A percentile compares a stretch with the other conserved stretches of the same genome.
phyloP scores from a whole-genome alignment of 192 early-diverging fungal species.

The Mortierella claussenii region DNA sequence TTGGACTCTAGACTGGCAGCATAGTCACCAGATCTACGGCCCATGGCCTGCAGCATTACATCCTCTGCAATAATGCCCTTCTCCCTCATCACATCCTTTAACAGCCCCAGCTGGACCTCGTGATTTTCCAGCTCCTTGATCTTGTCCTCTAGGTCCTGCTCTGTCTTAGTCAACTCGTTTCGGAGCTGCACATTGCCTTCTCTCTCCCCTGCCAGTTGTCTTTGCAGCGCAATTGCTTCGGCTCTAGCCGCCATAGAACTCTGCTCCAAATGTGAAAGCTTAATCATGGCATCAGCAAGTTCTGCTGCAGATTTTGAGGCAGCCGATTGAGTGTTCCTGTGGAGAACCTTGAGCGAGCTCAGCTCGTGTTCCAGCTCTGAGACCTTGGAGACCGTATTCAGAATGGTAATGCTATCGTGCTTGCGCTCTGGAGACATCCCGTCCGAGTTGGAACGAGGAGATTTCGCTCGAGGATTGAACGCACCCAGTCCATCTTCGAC shows the following conservation, averaged over 20 bases:
- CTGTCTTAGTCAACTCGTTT: conserved; percentile 50
- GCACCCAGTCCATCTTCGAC: conserved; percentile 58
- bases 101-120: conserved; percentile 61
- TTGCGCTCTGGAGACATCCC: conserved; percentile 25
- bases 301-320: conserved; percentile 49
- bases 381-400: conserved; percentile 49
- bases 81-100: conserved; percentile 61
- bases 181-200: conserved; percentile 22
- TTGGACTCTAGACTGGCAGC: conserved; percentile 27
- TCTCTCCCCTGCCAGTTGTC: conserved; percentile 52
- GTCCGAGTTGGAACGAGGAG: conserved; percentile 12
- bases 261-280: conserved; percentile 58
- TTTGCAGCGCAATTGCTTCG: conserved; percentile 54
- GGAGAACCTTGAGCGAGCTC: conserved; percentile 32
- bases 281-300: conserved; percentile 56
- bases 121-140: conserved; percentile 60
- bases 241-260: conserved; percentile 56
- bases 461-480: conserved; percentile 34
- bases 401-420: conserved; percentile 48
- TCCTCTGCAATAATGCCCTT: conserved; percentile 58
- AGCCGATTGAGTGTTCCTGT: conserved; percentile 35
- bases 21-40: conserved; percentile 28
- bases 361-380: conserved; percentile 56
- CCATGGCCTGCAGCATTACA: conserved; percentile 31
- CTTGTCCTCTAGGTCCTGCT: conserved; percentile 52